These are phyloP conservation scores for Bruguiera sexangula DNA, from an alignment of 345 rosid genomes.

Conservation along the genomic window DNA sequence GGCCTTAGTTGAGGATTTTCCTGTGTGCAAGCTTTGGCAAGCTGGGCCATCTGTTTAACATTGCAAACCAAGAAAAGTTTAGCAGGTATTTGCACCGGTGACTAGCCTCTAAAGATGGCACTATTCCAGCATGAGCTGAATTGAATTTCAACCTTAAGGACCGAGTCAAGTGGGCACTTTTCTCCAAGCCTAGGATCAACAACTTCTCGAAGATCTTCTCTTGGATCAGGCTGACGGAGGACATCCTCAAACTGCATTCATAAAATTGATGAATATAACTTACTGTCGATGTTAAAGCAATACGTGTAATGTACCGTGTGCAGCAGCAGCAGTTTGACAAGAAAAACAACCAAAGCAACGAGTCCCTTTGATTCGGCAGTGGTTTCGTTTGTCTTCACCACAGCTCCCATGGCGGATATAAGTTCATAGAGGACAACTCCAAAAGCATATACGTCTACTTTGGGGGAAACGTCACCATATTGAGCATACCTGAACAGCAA, in stretches of 20 bases:
- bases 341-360: constrained; percentile 68
- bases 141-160: constrained; percentile 50
- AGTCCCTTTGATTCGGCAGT: constrained; percentile 69
- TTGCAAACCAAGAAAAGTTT: no score
- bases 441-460: constrained; percentile 89
- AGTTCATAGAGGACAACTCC: constrained; percentile 96
- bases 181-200: constrained; percentile 75
- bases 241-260: constrained; percentile 66
- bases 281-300: no score
- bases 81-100: no score
- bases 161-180: constrained; percentile 66
- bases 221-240: constrained; percentile 54
- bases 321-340: not conserved
- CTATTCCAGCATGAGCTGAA: no score
- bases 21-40: constrained; percentile 83
- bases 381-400: constrained; percentile 57
- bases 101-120: no score
- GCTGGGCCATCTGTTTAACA: constrained; percentile 70
- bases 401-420: constrained; percentile 84
- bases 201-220: constrained; percentile 53
- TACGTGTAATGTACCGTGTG: not conserved
- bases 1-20: constrained; percentile 82
- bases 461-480: constrained; percentile 85
- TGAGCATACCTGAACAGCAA: constrained; percentile 62
- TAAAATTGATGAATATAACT: not conserved